Base-by-base conservation (phyloP, 257 asterid genomes). In the Lantana camara region DNA sequence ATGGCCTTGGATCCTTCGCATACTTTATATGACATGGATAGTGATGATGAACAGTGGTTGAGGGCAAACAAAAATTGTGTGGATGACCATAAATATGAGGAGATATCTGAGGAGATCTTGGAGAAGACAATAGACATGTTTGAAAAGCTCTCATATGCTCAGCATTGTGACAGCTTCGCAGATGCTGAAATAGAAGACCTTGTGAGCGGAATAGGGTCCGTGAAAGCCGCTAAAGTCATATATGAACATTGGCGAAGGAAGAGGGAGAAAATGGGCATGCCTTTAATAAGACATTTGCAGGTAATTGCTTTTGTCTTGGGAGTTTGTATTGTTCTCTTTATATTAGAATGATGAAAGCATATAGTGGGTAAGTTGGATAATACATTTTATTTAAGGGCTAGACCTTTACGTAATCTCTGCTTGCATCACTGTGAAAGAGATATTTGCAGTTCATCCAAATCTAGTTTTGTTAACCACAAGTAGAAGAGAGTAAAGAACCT, bases 41-140 rank as follows among this genome's bases (percentile, higher is more conserved):
- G 95, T 71, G 99, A 93, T 67, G 99, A 93, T 74, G 99, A 93
- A 68, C 78, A 69, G 62, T 87, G 95, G 97, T 76, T 90, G 68
- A 69, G 57, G 61, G 59, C 51, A 46, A 76, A 65, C 63, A 69
- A 75, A 22, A 70, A 57, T 41, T 71, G 60, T 50, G 47, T 44
- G 17, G 56, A 48, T 67, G 75, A 77, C 41, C 62, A 73, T 52
- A 61, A 23, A 19, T 35, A 21, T 70, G 78, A 72, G 50, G 92
- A 76, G 78, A 71, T 84, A 47, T 87, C 92, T 59, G 93, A 82
- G 51, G 94, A 87, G 42, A 66, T 78, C 75, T 81, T 93, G 51
- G 99, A 93, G 79, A 90, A 79, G 83, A 73, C 74, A 32, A 67
- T 90, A 50, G 82, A 82, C 82, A 78, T 78, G 80, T 80, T 90